A percentile compares a stretch with the other conserved stretches of the same genome.
Evolutionary conservation across 2,329 filamentous ascomycete genomes (phyloP).

Genomic region (Pseudofabraea citricarpa): DNA sequence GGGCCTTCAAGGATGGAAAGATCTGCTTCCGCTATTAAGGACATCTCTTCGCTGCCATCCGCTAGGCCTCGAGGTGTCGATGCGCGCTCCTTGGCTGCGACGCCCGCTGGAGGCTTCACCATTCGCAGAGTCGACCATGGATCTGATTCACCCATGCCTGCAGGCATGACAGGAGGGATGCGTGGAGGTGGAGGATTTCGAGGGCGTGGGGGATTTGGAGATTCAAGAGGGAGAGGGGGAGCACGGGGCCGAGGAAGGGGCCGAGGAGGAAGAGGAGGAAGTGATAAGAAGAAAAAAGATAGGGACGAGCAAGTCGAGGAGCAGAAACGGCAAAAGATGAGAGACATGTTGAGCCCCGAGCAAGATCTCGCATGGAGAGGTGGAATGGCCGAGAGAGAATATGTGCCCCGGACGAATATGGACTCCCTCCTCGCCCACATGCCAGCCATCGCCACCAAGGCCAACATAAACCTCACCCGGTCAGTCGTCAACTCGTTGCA

Average conservation of each 20-base stretch:
- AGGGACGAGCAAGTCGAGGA: no score
- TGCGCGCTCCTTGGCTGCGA: slow-evolving; percentile 27
- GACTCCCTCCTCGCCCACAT: slow-evolving; percentile 15
- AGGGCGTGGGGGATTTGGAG: slow-evolving; percentile 17
- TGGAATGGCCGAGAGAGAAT: slow-evolving; percentile 9
- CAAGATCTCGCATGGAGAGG: slow-evolving; percentile 1
- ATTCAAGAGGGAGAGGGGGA: slow-evolving; percentile 38
- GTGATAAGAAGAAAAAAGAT: slow-evolving; percentile 20
- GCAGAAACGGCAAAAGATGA: slow-evolving; percentile 33
- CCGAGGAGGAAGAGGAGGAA: neutral
- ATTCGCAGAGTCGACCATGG: slow-evolving; percentile 15
- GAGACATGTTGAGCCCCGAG: slow-evolving; percentile 13
- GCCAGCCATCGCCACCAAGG: slow-evolving; percentile 17
- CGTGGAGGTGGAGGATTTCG: slow-evolving; percentile 3
- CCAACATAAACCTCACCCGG: slow-evolving; percentile 16
- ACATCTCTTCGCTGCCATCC: slow-evolving; percentile 22
- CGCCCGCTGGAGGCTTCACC: slow-evolving; percentile 15
- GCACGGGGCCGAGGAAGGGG: slow-evolving; percentile 5
- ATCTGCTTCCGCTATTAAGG: slow-evolving; percentile 18
- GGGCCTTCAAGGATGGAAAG: slow-evolving; percentile 11
- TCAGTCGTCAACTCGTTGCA: slow-evolving; percentile 21
- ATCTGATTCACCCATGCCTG: no score
- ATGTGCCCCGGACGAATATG: slow-evolving; percentile 19
- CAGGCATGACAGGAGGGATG: neutral
- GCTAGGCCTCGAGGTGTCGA: slow-evolving; percentile 21